phyloP scores from a whole-genome alignment of 768 basidiomycete species.

The Auricularia cornea region DNA sequence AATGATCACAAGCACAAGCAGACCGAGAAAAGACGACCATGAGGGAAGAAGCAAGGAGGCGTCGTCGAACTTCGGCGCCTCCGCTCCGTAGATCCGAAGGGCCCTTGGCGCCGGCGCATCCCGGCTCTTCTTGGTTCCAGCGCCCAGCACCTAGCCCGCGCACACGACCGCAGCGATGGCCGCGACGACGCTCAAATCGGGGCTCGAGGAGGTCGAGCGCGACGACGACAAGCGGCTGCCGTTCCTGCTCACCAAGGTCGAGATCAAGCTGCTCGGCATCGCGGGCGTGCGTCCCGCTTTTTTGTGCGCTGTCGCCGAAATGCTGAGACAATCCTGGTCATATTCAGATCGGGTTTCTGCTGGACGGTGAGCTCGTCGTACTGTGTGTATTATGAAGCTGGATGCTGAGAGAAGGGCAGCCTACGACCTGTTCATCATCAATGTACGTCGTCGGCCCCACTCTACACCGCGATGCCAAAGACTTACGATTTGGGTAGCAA shows the following conservation, averaged over 20 bases:
- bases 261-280: constrained; percentile 54
- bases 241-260: constrained; percentile 34
- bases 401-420: constrained; percentile 33
- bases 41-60: too few species aligned
- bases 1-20: too few species aligned
- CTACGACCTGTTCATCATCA: constrained; percentile 66
- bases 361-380: constrained; percentile 42
- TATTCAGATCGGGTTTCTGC: constrained; percentile 66
- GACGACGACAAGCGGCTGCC: constrained; percentile 27
- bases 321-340: too few species aligned
- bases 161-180: too few species aligned
- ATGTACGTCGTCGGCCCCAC: constrained; percentile 31
- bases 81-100: too few species aligned
- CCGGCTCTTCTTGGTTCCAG: too few species aligned
- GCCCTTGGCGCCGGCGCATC: too few species aligned
- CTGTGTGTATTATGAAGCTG: too few species aligned
- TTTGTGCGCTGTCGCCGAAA: too few species aligned
- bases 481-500: neutral
- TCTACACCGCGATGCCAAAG: neutral
- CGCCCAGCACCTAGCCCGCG: too few species aligned
- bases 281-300: constrained; percentile 54
- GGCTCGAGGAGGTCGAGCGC: constrained; percentile 27
- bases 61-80: too few species aligned
- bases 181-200: neutral
- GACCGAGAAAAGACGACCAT: too few species aligned